These are phyloP conservation scores for Cornus controversa DNA, from an alignment of 148 eudicot genomes.

Conservation along the genomic window DNA sequence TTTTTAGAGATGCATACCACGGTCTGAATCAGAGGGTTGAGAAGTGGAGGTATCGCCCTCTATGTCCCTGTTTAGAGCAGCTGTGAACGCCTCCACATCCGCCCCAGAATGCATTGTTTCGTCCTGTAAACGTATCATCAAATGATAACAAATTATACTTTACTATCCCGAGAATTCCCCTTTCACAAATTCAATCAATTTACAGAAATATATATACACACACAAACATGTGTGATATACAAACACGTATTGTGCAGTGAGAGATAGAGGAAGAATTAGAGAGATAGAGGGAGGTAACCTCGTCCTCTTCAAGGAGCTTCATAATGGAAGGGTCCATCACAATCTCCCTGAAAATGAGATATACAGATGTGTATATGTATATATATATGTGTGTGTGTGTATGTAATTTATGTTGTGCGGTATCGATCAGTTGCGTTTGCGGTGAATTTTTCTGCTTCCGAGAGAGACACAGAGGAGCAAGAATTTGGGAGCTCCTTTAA, in stretches of 20 bases:
- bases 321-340: constrained; percentile 74
- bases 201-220: no score
- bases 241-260: background rate
- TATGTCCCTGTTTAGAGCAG: constrained; percentile 85
- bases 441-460: background rate
- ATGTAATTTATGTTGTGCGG: no score
- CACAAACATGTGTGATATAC: background rate
- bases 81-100: constrained; percentile 91
- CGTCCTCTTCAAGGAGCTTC: constrained; percentile 87
- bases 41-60: constrained; percentile 57
- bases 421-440: no score
- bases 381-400: background rate
- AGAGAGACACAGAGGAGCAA: no score
- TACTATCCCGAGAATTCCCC: background rate
- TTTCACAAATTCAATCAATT: background rate
- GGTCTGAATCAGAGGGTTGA: constrained; percentile 49
- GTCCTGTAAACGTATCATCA: constrained; percentile 44
- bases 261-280: background rate
- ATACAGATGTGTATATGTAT: background rate
- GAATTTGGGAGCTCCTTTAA: background rate
- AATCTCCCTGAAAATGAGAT: background rate
- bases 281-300: constrained; percentile 33
- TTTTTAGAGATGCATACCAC: constrained; percentile 24
- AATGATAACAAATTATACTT: background rate
- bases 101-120: constrained; percentile 98